Base-by-base conservation (phyloP, 306 rosid species). In the Dalbergia cochinchinensis region DNA sequence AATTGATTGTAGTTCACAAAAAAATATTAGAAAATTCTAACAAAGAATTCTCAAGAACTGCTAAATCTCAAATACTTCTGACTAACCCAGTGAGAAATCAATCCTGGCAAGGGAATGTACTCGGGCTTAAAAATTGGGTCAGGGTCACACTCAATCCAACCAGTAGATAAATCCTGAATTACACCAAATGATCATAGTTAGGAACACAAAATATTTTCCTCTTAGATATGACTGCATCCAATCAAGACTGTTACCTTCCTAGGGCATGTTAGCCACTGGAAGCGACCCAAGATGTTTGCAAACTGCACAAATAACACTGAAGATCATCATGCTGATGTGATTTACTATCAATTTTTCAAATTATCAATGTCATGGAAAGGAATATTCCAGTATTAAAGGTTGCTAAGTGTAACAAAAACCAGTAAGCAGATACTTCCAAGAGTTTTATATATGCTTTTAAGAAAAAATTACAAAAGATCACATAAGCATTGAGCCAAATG, bases 101-200 rank as follows among this genome's bases (percentile, higher is more conserved):
- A 82, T 81, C 80, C 87, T 39, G 97, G 91, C 77, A 93, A 82
- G 62, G 88, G 64, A 78, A 79, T 74, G 73, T 81, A 73, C 73
- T 91, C 97, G n/a, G 96, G 92, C 89, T 87, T 87, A 83, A 96
- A 95, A 86, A 90, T 77, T n/a, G 93, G 90, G 58, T 90, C 98
- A 65, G 98, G 97, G 67, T 96, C 98, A 87, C 99, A 93, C 42
- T 82, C 86, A 85, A 93, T 94, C 98, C 99, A 93, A 80, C 96
- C 89, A 71, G 91, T 89, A 65, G 98, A 91, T 85, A 96, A 85
- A 86, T 93, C 97, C 99, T 96, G 90, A 90, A 57, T 84, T 66
- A 31, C 63, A 87, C 62, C 76, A 81, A 70, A 70, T 41, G 44
- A 69, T 42, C 59, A 78, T 51, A 62, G 59, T 61, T 55, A 83